Conservation (phyloP, 371 early-diverging fungal genomes). For the Mucor racemosus region DNA sequence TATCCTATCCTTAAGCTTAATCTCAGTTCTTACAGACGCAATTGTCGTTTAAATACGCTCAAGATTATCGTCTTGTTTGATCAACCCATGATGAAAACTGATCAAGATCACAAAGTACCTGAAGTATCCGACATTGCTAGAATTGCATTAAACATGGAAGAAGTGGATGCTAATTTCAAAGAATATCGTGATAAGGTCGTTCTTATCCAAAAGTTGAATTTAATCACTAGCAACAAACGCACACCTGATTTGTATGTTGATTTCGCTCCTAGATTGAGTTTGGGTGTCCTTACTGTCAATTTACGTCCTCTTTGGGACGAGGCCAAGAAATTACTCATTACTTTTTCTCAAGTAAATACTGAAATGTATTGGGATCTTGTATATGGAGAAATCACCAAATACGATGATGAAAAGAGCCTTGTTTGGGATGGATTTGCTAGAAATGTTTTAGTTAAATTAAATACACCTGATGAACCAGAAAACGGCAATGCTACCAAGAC, state of each 20-base stretch:
- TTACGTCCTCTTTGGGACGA: constrained; percentile 88
- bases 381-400: constrained; percentile 62
- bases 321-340: constrained; percentile 63
- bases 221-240: constrained; percentile 58
- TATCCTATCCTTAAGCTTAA: constrained; percentile 65
- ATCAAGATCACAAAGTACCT: constrained; percentile 40
- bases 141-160: constrained; percentile 67
- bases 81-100: constrained; percentile 58
- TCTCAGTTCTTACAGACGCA: constrained; percentile 60
- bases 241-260: constrained; percentile 69
- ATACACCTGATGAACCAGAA: constrained; percentile 23
- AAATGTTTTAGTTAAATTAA: constrained; percentile 30
- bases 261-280: constrained; percentile 61
- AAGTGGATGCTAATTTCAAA: constrained; percentile 59
- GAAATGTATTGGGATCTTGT: constrained; percentile 68
- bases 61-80: constrained; percentile 73
- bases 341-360: constrained; percentile 54
- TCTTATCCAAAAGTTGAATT: constrained; percentile 69
- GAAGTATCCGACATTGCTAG: constrained; percentile 54
- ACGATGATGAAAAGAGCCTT: constrained; percentile 61
- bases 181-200: constrained; percentile 82
- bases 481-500: constrained; percentile 51
- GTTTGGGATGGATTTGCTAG: constrained; percentile 60
- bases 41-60: constrained; percentile 72
- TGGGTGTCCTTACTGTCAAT: constrained; percentile 77